Base-by-base conservation (phyloP, 1,284 basidiomycete species). In the Inonotus obliquus region DNA sequence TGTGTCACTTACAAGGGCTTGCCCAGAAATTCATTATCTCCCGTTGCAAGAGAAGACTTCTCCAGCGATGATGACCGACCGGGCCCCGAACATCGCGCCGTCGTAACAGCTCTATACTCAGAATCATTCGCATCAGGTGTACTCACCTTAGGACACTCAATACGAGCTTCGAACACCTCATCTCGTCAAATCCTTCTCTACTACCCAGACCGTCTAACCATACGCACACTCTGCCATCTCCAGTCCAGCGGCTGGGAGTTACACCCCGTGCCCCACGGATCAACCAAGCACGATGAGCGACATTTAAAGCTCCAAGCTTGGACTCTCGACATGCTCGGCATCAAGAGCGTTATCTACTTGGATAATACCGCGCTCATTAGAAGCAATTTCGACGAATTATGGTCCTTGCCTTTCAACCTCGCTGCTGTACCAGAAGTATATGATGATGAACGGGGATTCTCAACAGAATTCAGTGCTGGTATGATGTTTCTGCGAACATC, bases 251-350 rank as follows among this genome's bases (percentile, higher is more conserved):
- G 79, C 10, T 80, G 79, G 76, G 69, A 74, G 11, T 71, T 71
- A 0, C 66, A 74, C 35, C 65, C 73, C 1, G 73, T 80, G 5
- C 61, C 69, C 2, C 69, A 73, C 59, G 61, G 66, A 27, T 75
- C 75, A 35, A 53, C 67, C 21, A 75, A 72, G 10, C 67, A 78
- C 51, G 68, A 73, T 64, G 78, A 80, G 66, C 75, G 76, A 62
- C 79, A 77, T 70, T 76, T 78, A 10, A 79, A 79, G 65, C 71
- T 80, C 13, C 73, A 73, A 52, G 69, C 79, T 5, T 80, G 79
- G 79, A 69, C 66, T 54, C 67, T 80, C n/a, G 77, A 76, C 60
- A 59, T 64, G 51, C 54, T 65, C 25, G 72, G 75, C 41, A 68
- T 76, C 62, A 68, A 71, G 35, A 60, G 59, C 21, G 68, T 68